These are phyloP conservation scores for Creolimax fragrantissima DNA, from an alignment of 78 protist species.

Conservation along the genomic window DNA sequence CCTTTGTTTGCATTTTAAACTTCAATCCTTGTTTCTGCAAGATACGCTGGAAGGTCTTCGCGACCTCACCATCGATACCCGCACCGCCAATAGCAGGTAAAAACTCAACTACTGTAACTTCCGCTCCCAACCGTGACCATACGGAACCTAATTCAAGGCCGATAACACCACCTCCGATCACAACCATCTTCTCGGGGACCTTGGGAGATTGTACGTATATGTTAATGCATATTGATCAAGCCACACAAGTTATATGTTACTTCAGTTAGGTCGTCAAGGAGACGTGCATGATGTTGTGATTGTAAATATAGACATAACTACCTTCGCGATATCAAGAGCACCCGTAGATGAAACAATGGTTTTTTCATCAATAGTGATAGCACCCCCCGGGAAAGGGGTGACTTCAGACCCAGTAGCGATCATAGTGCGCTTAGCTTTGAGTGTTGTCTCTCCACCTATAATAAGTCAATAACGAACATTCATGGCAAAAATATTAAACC, in stretches of 20 bases:
- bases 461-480: no score
- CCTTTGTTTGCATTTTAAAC: constrained; percentile 77
- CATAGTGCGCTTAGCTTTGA: constrained; percentile 72
- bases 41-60: constrained; percentile 52
- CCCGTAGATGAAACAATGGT: constrained; percentile 89
- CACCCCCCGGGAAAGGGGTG: constrained; percentile 52
- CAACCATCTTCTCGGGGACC: constrained; percentile 88
- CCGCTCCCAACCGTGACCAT: constrained; percentile 94
- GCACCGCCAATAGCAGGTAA: constrained; percentile 65
- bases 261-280: no score
- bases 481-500: no score
- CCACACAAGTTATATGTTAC: no score
- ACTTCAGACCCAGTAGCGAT: constrained; percentile 95
- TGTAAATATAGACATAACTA: no score
- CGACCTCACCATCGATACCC: constrained; percentile 69
- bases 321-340: constrained; percentile 65
- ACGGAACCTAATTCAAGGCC: constrained; percentile 98
- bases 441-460: background rate
- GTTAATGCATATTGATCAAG: no score
- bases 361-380: constrained; percentile 73
- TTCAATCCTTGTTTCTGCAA: constrained; percentile 78
- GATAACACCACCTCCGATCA: constrained; percentile 98
- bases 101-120: constrained; percentile 97
- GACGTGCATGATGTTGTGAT: no score
- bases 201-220: no score